Percentiles rank a stretch among this genome's conserved stretches.
Evolutionary conservation across 2,329 filamentous ascomycete genomes (phyloP).

Genomic region (Calonectria ilicicola): DNA sequence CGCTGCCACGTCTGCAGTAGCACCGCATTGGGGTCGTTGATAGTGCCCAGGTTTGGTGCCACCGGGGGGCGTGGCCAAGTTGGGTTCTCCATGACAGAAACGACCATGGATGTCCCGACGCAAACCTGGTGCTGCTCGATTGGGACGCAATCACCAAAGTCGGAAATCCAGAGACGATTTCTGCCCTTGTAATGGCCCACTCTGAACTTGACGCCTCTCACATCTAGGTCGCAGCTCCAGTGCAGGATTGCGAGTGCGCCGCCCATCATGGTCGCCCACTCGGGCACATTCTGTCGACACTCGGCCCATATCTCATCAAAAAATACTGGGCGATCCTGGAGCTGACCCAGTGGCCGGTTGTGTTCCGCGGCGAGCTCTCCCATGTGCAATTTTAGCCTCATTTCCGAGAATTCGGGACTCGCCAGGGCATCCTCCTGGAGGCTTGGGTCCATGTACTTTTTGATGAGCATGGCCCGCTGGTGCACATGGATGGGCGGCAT

Average conservation of each 20-base stretch:
- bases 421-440: not conserved
- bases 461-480: slow-evolving; percentile 8
- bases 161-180: slow-evolving; percentile 35
- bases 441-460: not conserved
- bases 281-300: not conserved
- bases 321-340: slow-evolving; percentile 33
- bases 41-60: not conserved
- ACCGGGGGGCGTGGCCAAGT: slow-evolving; percentile 28
- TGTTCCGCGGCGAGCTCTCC: slow-evolving; percentile 9
- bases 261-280: slow-evolving; percentile 33
- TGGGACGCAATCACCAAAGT: slow-evolving; percentile 35
- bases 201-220: slow-evolving; percentile 36
- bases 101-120: not conserved
- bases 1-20: not conserved
- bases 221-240: slow-evolving; percentile 39
- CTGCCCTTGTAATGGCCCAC: slow-evolving; percentile 9
- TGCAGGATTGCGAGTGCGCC: slow-evolving; percentile 39
- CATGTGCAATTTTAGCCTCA: slow-evolving; percentile 21
- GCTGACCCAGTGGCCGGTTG: not conserved
- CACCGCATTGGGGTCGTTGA: not conserved
- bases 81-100: slow-evolving; percentile 19
- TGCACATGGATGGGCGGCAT: slow-evolving; percentile 14
- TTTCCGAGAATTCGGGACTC: not conserved
- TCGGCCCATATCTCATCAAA: slow-evolving; percentile 36
- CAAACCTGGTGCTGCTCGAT: not conserved